Percentiles rank a stretch among this genome's conserved stretches.
phyloP scores from a whole-genome alignment of 108 stramenopile genomes.

The Fragilaria crotonensis region DNA sequence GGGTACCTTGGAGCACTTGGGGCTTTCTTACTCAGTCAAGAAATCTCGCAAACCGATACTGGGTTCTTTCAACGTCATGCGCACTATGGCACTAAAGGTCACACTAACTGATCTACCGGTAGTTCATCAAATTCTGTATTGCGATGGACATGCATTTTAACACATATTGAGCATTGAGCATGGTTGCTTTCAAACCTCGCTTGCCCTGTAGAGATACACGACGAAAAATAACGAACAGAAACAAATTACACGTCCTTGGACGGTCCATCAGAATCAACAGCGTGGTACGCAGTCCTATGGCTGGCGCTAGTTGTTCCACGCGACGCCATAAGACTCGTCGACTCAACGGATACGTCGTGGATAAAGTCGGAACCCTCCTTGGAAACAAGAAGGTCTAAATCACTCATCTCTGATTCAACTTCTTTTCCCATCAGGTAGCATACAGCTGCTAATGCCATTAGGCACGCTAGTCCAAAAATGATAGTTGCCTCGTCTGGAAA shows the following conservation, averaged over 20 bases:
- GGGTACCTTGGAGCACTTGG: constrained; percentile 93
- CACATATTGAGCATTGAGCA: too few species aligned
- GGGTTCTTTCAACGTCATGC: constrained; percentile 12
- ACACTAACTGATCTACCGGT: not conserved
- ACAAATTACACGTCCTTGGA: too few species aligned
- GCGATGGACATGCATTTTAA: not conserved
- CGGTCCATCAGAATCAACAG: too few species aligned
- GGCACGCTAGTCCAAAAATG: not conserved
- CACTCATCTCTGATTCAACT: not conserved
- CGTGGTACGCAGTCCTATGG: too few species aligned
- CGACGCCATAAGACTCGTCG: too few species aligned
- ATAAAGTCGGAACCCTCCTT: too few species aligned
- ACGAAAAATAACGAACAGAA: too few species aligned
- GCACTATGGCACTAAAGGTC: not conserved
- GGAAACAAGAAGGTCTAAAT: too few species aligned
- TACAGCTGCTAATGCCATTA: not conserved
- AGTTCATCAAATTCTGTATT: not conserved
- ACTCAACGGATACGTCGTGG: too few species aligned
- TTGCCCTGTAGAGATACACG: too few species aligned
- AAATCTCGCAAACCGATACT: constrained; percentile 32
- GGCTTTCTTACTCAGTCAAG: constrained; percentile 78
- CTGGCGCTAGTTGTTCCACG: too few species aligned
- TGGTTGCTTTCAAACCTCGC: too few species aligned
- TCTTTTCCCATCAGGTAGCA: not conserved
- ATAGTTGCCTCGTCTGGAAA: not conserved